Evolutionary conservation across 345 rosid species (phyloP), one percentile per base, ranked within the genome.

Genomic region (Camelina neglecta): DNA sequence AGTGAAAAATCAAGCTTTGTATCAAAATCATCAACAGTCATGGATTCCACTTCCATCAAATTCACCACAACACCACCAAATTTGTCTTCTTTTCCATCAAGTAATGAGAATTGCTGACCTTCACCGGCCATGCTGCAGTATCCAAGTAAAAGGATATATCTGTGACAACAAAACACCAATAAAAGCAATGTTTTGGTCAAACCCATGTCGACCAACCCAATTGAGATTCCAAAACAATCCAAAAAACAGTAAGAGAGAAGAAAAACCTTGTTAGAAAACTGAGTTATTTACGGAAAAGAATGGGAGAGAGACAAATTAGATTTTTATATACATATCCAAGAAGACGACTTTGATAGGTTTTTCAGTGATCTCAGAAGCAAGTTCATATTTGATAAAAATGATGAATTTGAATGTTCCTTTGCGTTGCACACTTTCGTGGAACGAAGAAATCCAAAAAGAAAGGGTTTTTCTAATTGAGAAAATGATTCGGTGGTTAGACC

Each of bases 1-100:
- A 87, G 39, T 18, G 96, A 88, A 69, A 61, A 71, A 45, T 71
- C 75, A 11, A 92, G 96, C 76, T 53, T 56, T 69, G 72, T 16
- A 55, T 58, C 60, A 69, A 90, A 92, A 13, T 20, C 66, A 1
- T 59, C 36, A 20, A 84, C 8, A 24, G 84, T 86, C 85, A 87
- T 83, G 8, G 63, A 29, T 23, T 83, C 75, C 62, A 59, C 45
- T 58, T 71, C 24, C 58, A 47, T 58, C 58, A 59, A 58, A 0
- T 47, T 21, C 11, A 71, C 67, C 23, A 33, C 15, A 31, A 59
- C 11, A 59, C 75, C 74, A 64, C 69, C 78, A 80, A 51, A 13
- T 73, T 72, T 31, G 75, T 85, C 36, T 67, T 84, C 54, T 75
- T 81, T 11, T 24, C 39, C 41, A 82, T 81, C 63, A 86, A 73